These are phyloP conservation scores for Nephelium lappaceum DNA, from an alignment of 345 rosid genomes.

Conservation along the genomic window DNA sequence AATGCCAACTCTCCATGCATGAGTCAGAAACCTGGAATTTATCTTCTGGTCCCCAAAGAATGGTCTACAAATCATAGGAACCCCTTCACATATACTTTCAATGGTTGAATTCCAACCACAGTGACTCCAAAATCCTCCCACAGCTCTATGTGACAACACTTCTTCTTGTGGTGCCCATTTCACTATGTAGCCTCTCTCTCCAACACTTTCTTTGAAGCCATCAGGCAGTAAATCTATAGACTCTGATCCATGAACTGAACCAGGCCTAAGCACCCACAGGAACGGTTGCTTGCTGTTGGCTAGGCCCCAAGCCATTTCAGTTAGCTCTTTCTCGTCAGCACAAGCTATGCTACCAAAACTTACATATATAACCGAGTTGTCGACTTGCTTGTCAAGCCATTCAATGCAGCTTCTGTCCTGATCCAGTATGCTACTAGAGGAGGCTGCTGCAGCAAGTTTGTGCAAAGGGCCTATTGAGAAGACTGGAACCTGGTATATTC, in stretches of 20 bases:
- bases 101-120: constrained; percentile 60
- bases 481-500: constrained; percentile 18
- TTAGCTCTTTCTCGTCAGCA: constrained; percentile 14
- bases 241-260: not conserved
- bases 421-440: constrained; percentile 25
- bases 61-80: constrained; percentile 48
- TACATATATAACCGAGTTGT: constrained; percentile 28
- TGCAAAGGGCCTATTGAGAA: constrained; percentile 38
- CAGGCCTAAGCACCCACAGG: constrained; percentile 33
- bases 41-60: constrained; percentile 42
- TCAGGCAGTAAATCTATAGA: constrained; percentile 9
- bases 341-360: constrained; percentile 33
- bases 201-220: constrained; percentile 20
- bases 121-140: constrained; percentile 51
- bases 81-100: constrained; percentile 48
- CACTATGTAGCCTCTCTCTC: constrained; percentile 41
- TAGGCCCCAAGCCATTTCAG: constrained; percentile 35
- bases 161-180: constrained; percentile 55
- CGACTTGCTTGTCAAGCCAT: constrained; percentile 35
- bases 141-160: constrained; percentile 41
- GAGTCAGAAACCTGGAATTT: constrained; percentile 43
- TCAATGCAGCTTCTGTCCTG: constrained; percentile 30
- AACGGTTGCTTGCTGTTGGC: constrained; percentile 33
- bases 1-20: constrained; percentile 48
- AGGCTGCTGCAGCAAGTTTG: constrained; percentile 15